Base-by-base conservation (phyloP, 345 rosid species). In the Punica granatum region DNA sequence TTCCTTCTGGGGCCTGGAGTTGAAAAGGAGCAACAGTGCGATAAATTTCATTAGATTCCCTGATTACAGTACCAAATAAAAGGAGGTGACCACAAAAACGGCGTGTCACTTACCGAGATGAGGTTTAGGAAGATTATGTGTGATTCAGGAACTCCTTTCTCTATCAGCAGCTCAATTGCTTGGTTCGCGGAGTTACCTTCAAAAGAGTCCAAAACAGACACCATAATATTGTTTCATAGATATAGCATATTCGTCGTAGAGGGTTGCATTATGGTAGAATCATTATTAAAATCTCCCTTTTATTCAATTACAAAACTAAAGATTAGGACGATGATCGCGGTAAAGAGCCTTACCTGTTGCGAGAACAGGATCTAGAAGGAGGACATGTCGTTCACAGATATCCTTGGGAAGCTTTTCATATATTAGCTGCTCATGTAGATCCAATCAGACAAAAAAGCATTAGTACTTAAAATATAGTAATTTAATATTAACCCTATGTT, bases 401-500 rank as follows among this genome's bases (percentile, higher is more conserved):
- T 95, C 99, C 63, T 84, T 85, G 21, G 99, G 98, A 69, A 95
- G 99, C 85, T 92, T 95, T 82, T 95, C 97, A 41, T 95, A 95
- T 69, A 95, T 88, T 73, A 95, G 97, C 99, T 94, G 80, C 78
- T 70, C 49, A 68, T 41, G 16, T 36, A 26, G 7, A n/a, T 26
- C 23, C 64, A 10, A 46, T 14, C 36, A 35, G n/a, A 36, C 12
- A 28, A 54, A 25, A 65, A 65, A 32, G 23, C n/a, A 51, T 23
- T n/a, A 51, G 7, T 18, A 18, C 4, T 11, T 14, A n/a, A 18
- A 3, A 3, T 3, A 19, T 16, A 19, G n/a, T n/a, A n/a, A n/a
- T n/a, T n/a, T n/a, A 18, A 46, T 46, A 46, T 11, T 46, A 46
- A 46, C 1, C 15, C 15, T 0, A 46, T 18, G n/a, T 46, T 1